Evolutionary conservation across 2,329 filamentous ascomycete genomes (phyloP).

Genomic region (Shiraia bambusicola): DNA sequence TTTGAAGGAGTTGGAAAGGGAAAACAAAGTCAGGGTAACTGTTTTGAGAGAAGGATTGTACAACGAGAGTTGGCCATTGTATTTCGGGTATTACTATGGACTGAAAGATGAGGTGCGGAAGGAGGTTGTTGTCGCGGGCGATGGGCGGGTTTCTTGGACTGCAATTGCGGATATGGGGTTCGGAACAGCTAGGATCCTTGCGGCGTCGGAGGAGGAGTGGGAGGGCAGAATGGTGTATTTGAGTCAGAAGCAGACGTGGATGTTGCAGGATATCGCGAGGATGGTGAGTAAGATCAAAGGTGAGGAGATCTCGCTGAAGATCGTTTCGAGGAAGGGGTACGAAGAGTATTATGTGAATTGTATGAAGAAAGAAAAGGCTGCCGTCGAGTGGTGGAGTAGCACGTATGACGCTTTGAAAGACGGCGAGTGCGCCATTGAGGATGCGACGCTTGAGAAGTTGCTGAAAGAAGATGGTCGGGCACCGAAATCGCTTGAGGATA

Average conservation of each 20-base stretch:
- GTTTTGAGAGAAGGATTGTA: constrained; percentile 50
- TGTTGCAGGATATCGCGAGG: constrained; percentile 31
- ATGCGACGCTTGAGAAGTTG: constrained; percentile 45
- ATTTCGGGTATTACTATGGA: constrained; percentile 48
- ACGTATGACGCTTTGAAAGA: constrained; percentile 49
- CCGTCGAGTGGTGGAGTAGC: constrained; percentile 51
- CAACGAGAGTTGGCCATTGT: constrained; percentile 52
- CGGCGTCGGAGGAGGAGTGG: constrained; percentile 34
- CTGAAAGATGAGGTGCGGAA: constrained; percentile 38
- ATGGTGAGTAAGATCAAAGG: constrained; percentile 31
- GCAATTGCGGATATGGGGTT: constrained; percentile 48
- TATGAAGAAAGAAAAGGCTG: constrained; percentile 37
- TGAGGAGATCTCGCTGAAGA: constrained; percentile 38
- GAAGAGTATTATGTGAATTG: constrained; percentile 45
- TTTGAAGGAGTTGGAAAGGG: constrained; percentile 32
- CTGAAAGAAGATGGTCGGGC: constrained; percentile 37
- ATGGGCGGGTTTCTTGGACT: constrained; percentile 49
- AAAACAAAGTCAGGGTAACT: constrained; percentile 30
- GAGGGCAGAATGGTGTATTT: constrained; percentile 45
- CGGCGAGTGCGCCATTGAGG: constrained; percentile 47
- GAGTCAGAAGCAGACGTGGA: constrained; percentile 30
- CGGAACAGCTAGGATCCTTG: constrained; percentile 46
- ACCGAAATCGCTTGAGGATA: constrained; percentile 44
- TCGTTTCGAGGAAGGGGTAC: constrained; percentile 44
- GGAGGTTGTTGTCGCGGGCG: constrained; percentile 46